Evolutionary conservation across 2,329 filamentous ascomycete species (phyloP).

Genomic region (Fusarium caatingaense): DNA sequence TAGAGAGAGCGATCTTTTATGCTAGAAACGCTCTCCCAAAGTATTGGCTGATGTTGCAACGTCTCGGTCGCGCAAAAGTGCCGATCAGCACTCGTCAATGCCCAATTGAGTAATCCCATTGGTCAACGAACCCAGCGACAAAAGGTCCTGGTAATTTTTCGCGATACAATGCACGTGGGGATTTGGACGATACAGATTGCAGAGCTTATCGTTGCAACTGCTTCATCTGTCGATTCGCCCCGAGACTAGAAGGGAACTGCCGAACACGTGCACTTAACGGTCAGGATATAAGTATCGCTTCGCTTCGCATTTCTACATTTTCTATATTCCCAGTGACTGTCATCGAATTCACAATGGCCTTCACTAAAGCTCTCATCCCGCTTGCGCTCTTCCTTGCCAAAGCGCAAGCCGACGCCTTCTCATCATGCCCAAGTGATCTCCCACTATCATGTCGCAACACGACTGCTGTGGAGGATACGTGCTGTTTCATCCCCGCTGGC

Average conservation of each 20-base stretch:
- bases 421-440: constrained; percentile 33
- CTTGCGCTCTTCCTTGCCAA: constrained; percentile 20
- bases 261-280: constrained; percentile 3
- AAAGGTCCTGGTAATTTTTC: constrained; percentile 35
- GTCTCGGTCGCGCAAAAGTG: constrained; percentile 17
- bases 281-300: constrained; percentile 13
- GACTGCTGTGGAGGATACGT: constrained; percentile 70
- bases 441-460: constrained; percentile 67
- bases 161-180: constrained; percentile 37
- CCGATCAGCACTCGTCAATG: constrained; percentile 25
- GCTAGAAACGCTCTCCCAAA: not conserved
- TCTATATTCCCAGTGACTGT: no score
- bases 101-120: constrained; percentile 18
- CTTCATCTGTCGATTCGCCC: constrained; percentile 28
- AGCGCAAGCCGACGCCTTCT: constrained; percentile 17
- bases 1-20: not conserved
- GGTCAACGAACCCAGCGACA: constrained; percentile 25
- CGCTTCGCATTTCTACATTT: no score
- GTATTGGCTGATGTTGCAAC: constrained; percentile 5
- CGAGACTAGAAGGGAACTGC: not conserved
- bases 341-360: not conserved
- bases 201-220: constrained; percentile 35
- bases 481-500: constrained; percentile 79
- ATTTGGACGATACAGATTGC: constrained; percentile 21
- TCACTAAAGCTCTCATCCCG: constrained; percentile 17